phyloP scores from a whole-genome alignment of 805 yeast genomes.

The Candida ponderosae region DNA sequence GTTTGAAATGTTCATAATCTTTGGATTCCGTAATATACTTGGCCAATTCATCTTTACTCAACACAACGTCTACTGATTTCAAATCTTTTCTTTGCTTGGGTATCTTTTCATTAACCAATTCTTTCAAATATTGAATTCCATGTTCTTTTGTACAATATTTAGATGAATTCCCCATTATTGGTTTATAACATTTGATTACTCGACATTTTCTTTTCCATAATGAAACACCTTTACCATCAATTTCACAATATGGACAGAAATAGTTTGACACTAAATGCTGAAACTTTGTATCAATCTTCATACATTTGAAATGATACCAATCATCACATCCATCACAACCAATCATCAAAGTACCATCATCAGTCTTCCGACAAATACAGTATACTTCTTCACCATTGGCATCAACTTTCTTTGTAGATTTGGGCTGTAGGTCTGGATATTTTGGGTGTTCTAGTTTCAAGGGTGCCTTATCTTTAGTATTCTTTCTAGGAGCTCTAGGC shows the following conservation, averaged over 20 bases:
- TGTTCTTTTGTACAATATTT: conserved; percentile 75
- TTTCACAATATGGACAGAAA: conserved; percentile 67
- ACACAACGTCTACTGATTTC: neutral
- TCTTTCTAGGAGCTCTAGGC: neutral
- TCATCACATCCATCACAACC: conserved; percentile 93
- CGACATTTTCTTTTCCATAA: conserved; percentile 77
- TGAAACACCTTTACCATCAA: conserved; percentile 36
- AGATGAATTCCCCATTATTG: conserved; percentile 38
- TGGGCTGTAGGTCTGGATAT: conserved; percentile 22
- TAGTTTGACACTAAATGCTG: conserved; percentile 53
- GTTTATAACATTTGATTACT: conserved; percentile 44
- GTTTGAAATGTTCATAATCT: conserved; percentile 14
- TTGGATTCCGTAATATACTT: conserved; percentile 7
- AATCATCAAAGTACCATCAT: conserved; percentile 80
- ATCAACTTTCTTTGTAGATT: conserved; percentile 26
- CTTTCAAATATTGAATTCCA: conserved; percentile 32
- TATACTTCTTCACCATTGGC: conserved; percentile 54
- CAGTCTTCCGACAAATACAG: conserved; percentile 75
- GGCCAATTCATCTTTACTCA: conserved; percentile 4
- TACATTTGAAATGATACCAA: conserved; percentile 85
- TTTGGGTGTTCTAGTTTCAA: neutral
- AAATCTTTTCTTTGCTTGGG: neutral
- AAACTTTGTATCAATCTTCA: conserved; percentile 45
- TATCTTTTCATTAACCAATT: conserved; percentile 1
- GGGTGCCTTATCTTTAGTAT: neutral